Evolutionary conservation across 202 grass and related monocot genomes (phyloP).

Genomic region (Schoenoplectus tabernaemontani): DNA sequence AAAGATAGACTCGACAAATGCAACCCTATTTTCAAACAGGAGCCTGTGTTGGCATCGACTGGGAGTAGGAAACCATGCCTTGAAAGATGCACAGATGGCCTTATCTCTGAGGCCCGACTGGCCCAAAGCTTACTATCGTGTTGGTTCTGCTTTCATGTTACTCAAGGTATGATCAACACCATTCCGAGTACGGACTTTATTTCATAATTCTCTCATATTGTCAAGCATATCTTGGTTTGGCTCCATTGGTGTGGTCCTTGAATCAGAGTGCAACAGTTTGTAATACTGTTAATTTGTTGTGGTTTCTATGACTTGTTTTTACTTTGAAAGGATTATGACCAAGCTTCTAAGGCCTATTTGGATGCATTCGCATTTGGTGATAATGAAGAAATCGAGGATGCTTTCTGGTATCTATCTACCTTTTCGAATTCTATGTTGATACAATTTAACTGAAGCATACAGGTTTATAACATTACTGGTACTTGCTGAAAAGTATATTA

Average conservation of each 20-base stretch:
- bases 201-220: not conserved
- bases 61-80: slow-evolving; percentile 5
- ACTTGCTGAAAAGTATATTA: not conserved
- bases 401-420: slow-evolving; percentile 18
- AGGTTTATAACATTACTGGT: not conserved
- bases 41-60: slow-evolving; percentile 24
- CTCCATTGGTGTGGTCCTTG: not conserved
- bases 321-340: slow-evolving; percentile 29
- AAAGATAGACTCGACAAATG: slow-evolving; percentile 6
- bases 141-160: slow-evolving; percentile 25
- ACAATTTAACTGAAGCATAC: not conserved
- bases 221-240: not conserved
- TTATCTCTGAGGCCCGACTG: slow-evolving; percentile 19
- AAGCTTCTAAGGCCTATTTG: slow-evolving; percentile 26
- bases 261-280: not conserved
- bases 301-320: not conserved
- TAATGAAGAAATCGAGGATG: slow-evolving; percentile 23
- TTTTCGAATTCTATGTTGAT: not conserved
- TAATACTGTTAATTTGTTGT: not conserved
- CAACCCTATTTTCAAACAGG: slow-evolving; percentile 8
- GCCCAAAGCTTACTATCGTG: slow-evolving; percentile 20
- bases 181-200: not conserved
- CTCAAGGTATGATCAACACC: slow-evolving; percentile 14
- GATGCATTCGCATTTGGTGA: slow-evolving; percentile 27
- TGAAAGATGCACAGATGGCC: slow-evolving; percentile 19